These are phyloP conservation scores for Tephrocybe sp. DNA, from an alignment of 768 basidiomycete genomes.

Conservation along the genomic window DNA sequence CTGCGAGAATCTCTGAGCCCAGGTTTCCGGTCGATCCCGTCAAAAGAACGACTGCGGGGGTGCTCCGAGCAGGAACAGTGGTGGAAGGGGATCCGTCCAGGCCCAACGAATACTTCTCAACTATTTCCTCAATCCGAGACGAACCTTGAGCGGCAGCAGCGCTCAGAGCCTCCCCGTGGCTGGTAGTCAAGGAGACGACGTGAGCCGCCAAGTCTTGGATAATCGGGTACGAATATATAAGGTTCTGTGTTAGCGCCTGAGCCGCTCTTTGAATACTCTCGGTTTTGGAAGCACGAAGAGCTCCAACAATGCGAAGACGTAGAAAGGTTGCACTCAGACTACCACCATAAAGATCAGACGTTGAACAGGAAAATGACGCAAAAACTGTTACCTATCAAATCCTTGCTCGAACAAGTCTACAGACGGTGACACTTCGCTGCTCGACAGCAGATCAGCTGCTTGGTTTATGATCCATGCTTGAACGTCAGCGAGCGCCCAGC, in stretches of 20 bases:
- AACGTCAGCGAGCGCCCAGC: conserved; percentile 23
- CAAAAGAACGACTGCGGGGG: conserved; percentile 14
- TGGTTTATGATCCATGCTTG: conserved; percentile 27
- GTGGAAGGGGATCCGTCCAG: conserved; percentile 9
- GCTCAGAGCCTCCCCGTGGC: neutral
- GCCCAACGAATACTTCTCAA: conserved; percentile 31
- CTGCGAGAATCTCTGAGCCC: conserved; percentile 21
- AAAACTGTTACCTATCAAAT: neutral
- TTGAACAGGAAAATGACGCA: neutral
- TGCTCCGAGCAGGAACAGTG: neutral
- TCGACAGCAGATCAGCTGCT: conserved; percentile 16
- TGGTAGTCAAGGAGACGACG: neutral
- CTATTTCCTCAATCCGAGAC: conserved; percentile 31
- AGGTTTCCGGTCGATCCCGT: conserved; percentile 28
- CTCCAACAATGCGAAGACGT: neutral
- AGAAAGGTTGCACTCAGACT: neutral
- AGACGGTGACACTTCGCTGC: neutral
- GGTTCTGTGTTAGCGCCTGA: conserved; percentile 29
- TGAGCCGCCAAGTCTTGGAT: conserved; percentile 17
- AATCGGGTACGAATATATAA: conserved; percentile 45
- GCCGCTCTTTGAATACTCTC: conserved; percentile 7
- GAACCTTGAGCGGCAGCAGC: neutral
- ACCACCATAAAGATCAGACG: neutral
- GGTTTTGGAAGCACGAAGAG: neutral
- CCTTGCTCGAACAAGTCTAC: neutral